Evolutionary conservation across 805 yeast genomes (phyloP), one percentile per base, ranked within the genome.

Genomic region (Metschnikowia proteae): DNA sequence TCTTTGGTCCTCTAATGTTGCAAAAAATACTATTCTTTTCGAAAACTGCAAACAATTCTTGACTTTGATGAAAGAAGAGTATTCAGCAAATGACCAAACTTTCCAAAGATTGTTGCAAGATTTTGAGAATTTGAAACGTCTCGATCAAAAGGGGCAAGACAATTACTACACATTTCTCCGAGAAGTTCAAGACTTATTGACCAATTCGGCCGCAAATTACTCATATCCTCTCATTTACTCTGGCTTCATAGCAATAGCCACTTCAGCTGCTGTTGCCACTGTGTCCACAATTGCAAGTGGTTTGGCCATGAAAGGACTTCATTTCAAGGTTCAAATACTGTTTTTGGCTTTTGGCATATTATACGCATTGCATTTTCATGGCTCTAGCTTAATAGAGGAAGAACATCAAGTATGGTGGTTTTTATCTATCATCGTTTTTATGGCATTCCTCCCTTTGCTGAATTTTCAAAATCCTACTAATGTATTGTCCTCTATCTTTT

Each of bases 371-470:
- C 88, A 91, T 68, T 96, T 91, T 8, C 88, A 95, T 51, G 91
- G 96, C 27, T 71, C 76, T 4, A 71, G 76, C 3, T 73, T 91
- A 49, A 86, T 94, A 13, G 99, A 94, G 60, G 99, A 94, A 64
- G 99, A 94, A 61, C 96, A 94, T 61, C 97, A 91, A 61, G 65
- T 91, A 13, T 94, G 99, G 99, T 94, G 96, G 88, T 86, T 65
- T 35, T 58, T 67, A 13, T 56, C 66, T 3, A 45, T 63, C 0
- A 22, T 41, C 59, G 10, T 51, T 51, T 31, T 47, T 58, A 4
- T 30, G 13, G 23, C 37, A 22, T 55, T 63, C 13, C 45, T 39
- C 34, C 33, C 43, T 10, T 11, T 49, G 37, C 43, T 39, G 43
- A 11, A 44, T 38, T 8, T 50, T 46, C 43, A 41, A 40, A 13